Evolutionary conservation across 305 asterid genomes (phyloP).

Genomic region (Fraxinus sp.): DNA sequence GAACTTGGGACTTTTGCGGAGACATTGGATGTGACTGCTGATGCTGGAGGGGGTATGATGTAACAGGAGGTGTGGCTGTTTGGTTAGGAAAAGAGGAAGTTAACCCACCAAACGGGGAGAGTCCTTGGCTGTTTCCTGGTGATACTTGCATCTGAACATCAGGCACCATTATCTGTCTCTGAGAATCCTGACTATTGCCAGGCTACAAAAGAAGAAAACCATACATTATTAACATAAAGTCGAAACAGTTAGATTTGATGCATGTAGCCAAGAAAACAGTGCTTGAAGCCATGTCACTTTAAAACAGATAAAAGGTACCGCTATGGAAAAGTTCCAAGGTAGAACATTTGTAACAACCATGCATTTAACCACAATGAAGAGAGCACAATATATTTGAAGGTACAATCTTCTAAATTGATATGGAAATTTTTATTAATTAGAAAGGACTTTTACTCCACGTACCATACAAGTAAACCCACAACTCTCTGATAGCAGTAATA

Average conservation of each 20-base stretch:
- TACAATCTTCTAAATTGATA: neutral
- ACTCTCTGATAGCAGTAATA: neutral
- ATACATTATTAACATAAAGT: neutral
- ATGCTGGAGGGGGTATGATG: constrained; percentile 54
- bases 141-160: constrained; percentile 47
- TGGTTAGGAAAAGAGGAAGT: constrained; percentile 53
- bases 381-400: neutral
- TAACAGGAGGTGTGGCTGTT: constrained; percentile 48
- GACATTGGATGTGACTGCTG: constrained; percentile 55
- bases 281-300: neutral
- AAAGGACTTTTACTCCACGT: neutral
- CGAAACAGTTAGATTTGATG: constrained; percentile 1
- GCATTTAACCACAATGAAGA: neutral
- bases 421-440: neutral
- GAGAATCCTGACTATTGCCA: constrained; percentile 42
- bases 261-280: neutral
- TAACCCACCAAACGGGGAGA: constrained; percentile 45
- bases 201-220: constrained; percentile 39
- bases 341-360: neutral
- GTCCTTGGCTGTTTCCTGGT: constrained; percentile 48
- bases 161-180: constrained; percentile 44
- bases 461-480: neutral
- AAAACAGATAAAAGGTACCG: neutral
- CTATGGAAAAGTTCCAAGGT: neutral
- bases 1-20: constrained; percentile 56